phyloP scores from a whole-genome alignment of 352 stramenopile species.

The Phytophthora fragariae region DNA sequence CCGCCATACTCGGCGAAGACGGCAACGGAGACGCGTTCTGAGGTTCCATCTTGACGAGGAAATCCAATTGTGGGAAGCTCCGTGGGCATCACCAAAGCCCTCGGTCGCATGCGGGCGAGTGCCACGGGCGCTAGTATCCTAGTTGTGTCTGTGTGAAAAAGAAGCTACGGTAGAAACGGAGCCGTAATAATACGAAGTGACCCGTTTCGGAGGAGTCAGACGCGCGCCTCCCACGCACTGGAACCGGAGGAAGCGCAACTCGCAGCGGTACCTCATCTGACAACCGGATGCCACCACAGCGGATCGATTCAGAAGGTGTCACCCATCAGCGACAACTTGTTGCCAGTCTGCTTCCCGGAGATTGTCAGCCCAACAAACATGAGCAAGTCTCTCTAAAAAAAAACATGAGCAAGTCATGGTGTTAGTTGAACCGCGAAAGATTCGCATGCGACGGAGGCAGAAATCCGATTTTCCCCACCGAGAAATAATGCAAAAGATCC shows the following conservation, averaged over 20 bases:
- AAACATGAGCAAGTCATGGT: too few species aligned
- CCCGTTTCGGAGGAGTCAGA: background rate
- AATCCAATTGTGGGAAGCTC: constrained; percentile 14
- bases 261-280: background rate
- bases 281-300: background rate
- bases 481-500: constrained; percentile 25
- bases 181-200: constrained; percentile 6
- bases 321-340: background rate
- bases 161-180: constrained; percentile 11
- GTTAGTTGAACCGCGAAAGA: background rate
- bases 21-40: background rate
- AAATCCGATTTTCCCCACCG: background rate
- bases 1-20: background rate
- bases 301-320: background rate
- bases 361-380: background rate
- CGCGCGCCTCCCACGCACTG: background rate
- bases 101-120: background rate
- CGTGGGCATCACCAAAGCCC: background rate
- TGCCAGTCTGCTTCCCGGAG: background rate
- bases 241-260: background rate
- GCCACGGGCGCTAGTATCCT: background rate
- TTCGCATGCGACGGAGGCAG: background rate
- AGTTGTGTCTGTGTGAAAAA: constrained; percentile 12
- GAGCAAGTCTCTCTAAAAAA: too few species aligned
- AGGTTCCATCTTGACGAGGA: constrained; percentile 8